phyloP scores from a whole-genome alignment of 1,284 basidiomycete genomes.

The Melampsora abietis-canadensis region DNA sequence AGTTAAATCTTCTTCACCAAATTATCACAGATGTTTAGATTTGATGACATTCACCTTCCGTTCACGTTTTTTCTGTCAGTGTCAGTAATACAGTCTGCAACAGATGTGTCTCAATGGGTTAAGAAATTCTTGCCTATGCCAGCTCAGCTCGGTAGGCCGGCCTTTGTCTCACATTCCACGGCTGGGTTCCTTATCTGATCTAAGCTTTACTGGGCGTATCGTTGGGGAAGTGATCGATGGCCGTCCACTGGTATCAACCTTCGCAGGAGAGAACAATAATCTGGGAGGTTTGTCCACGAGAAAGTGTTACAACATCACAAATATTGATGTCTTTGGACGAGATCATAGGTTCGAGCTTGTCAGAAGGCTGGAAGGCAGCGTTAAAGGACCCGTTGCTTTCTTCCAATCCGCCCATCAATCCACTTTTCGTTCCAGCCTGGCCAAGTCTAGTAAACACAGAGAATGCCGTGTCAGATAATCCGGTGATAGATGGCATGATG shows the following conservation, averaged over 20 bases:
- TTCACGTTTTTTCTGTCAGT: neutral
- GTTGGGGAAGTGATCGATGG: slow-evolving; percentile 9
- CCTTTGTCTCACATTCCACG: neutral
- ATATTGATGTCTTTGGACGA: neutral
- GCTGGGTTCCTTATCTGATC: neutral
- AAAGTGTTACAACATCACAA: neutral
- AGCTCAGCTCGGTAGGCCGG: slow-evolving; percentile 26
- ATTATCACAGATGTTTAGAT: neutral
- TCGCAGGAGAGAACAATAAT: slow-evolving; percentile 28
- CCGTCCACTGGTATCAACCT: slow-evolving; percentile 18
- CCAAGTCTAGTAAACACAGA: slow-evolving; percentile 10
- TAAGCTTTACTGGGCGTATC: neutral
- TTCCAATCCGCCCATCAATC: slow-evolving; percentile 17
- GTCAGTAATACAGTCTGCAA: slow-evolving; percentile 29
- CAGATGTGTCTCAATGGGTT: slow-evolving; percentile 37
- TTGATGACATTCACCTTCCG: neutral
- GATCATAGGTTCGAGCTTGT: neutral
- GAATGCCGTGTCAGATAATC: slow-evolving; percentile 27
- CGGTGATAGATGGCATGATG: slow-evolving; percentile 42
- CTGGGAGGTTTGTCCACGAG: slow-evolving; percentile 15
- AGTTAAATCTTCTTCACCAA: neutral
- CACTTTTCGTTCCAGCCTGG: slow-evolving; percentile 39
- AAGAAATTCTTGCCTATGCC: slow-evolving; percentile 19
- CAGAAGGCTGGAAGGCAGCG: slow-evolving; percentile 33
- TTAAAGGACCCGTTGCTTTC: slow-evolving; percentile 15